Evolutionary conservation across 257 asterid genomes (phyloP).

Genomic region (Euphrasia confusa): DNA sequence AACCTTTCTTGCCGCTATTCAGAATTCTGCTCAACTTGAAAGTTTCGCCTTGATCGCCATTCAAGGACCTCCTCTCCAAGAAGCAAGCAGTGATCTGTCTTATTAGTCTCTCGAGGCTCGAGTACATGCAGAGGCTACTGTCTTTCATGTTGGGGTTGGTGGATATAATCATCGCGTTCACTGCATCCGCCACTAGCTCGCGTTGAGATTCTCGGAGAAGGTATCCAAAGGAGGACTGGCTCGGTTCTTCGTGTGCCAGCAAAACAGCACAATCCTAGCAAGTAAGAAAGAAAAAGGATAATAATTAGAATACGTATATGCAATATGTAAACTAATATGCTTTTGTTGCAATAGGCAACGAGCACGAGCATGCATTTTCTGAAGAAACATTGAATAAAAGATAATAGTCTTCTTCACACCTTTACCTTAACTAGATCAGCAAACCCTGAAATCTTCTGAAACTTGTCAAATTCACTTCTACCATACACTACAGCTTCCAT

Average conservation of each 20-base stretch:
- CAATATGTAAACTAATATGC: background rate
- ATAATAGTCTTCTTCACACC: background rate
- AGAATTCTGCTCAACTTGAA: conserved; percentile 65
- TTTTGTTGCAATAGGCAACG: too few relatives aligned
- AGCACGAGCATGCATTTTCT: background rate
- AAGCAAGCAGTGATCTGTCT: conserved; percentile 76
- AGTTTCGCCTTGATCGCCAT: conserved; percentile 82
- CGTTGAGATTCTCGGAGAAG: conserved; percentile 73
- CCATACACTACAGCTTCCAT: conserved; percentile 73
- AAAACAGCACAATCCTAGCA: conserved; percentile 88
- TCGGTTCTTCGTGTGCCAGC: conserved; percentile 78
- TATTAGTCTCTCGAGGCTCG: conserved; percentile 71
- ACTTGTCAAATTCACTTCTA: conserved; percentile 63
- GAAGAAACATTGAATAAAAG: background rate
- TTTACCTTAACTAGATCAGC: conserved; percentile 71
- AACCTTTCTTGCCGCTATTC: conserved; percentile 40
- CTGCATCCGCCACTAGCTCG: conserved; percentile 91
- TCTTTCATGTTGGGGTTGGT: conserved; percentile 55
- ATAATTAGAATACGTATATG: background rate
- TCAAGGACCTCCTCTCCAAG: conserved; percentile 65
- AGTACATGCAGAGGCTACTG: conserved; percentile 48
- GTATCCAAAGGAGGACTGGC: conserved; percentile 70
- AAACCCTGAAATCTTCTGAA: conserved; percentile 46
- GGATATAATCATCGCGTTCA: conserved; percentile 62
- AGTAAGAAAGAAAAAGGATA: background rate